Evolutionary conservation across 2,329 filamentous ascomycete genomes (phyloP).

Genomic region (Alternaria sp.): DNA sequence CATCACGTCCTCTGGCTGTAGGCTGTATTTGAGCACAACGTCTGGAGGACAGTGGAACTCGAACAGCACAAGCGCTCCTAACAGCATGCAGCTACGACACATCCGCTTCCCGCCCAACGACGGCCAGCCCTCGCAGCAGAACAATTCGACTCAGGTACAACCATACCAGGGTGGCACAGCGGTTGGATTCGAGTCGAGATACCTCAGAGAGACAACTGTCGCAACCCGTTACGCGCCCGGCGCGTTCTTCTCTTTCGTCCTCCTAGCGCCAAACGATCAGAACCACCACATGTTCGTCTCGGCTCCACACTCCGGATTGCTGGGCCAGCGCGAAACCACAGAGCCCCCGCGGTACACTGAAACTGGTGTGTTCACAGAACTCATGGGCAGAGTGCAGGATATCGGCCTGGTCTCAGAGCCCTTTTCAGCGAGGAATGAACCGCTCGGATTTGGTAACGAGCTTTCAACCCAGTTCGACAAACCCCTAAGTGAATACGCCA

Average conservation of each 20-base stretch:
- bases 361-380: slow-evolving; percentile 77
- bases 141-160: slow-evolving; percentile 36
- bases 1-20: slow-evolving; percentile 86
- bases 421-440: slow-evolving; percentile 67
- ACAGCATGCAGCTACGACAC: slow-evolving; percentile 97
- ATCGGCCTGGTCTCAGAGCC: slow-evolving; percentile 77
- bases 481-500: slow-evolving; percentile 79
- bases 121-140: slow-evolving; percentile 25
- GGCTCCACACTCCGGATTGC: slow-evolving; percentile 85
- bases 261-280: slow-evolving; percentile 64
- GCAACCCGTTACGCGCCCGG: slow-evolving; percentile 76
- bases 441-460: slow-evolving; percentile 89
- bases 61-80: slow-evolving; percentile 72
- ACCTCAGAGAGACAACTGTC: slow-evolving; percentile 53
- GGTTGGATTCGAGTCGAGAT: slow-evolving; percentile 36
- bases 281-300: slow-evolving; percentile 80
- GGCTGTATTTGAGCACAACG: slow-evolving; percentile 90
- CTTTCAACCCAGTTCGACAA: slow-evolving; percentile 94
- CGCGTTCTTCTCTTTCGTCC: slow-evolving; percentile 86
- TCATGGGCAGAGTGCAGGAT: slow-evolving; percentile 77
- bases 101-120: slow-evolving; percentile 84
- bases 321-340: slow-evolving; percentile 65
- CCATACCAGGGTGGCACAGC: slow-evolving; percentile 36
- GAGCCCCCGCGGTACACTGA: slow-evolving; percentile 72
- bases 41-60: slow-evolving; percentile 69